Evolutionary conservation across 768 basidiomycete genomes (phyloP).

Genomic region (Lactarius psammicola): DNA sequence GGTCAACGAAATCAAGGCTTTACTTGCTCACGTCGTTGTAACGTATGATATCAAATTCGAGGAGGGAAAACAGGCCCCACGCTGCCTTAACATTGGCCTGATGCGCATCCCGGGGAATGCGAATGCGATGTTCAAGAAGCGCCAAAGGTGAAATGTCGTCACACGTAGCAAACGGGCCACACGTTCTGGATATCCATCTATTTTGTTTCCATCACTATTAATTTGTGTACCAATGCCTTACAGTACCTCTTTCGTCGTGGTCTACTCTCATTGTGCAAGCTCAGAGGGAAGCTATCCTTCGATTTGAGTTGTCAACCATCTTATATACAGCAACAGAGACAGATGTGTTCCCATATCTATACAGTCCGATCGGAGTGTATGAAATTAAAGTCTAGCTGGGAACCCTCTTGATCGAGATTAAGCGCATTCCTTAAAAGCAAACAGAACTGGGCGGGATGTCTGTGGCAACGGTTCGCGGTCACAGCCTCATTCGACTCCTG

Average conservation of each 20-base stretch:
- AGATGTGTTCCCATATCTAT: too few species aligned
- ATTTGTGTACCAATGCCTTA: too few species aligned
- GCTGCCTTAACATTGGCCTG: not conserved
- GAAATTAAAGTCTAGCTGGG: too few species aligned
- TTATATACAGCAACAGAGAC: too few species aligned
- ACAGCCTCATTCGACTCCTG: not conserved
- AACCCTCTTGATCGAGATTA: too few species aligned
- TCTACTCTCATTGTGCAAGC: not conserved
- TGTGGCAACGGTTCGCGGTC: too few species aligned
- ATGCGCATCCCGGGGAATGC: slow-evolving; percentile 15
- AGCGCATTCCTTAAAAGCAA: too few species aligned
- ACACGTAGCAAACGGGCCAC: not conserved
- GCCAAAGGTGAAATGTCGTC: slow-evolving; percentile 9
- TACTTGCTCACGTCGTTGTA: slow-evolving; percentile 31
- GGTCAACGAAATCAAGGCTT: slow-evolving; percentile 29
- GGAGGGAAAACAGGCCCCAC: slow-evolving; percentile 20
- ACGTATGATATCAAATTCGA: slow-evolving; percentile 33
- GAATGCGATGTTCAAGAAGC: slow-evolving; percentile 30
- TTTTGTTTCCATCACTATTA: not conserved
- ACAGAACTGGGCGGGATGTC: too few species aligned
- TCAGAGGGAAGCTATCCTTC: not conserved
- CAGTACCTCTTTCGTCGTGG: not conserved
- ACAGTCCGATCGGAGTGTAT: too few species aligned
- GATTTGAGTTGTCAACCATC: not conserved
- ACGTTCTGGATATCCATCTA: not conserved